A percentile compares a stretch with the other conserved stretches of the same genome.
phyloP scores from a whole-genome alignment of 164 flowering plant genomes.

The Aristolochia contorta region DNA sequence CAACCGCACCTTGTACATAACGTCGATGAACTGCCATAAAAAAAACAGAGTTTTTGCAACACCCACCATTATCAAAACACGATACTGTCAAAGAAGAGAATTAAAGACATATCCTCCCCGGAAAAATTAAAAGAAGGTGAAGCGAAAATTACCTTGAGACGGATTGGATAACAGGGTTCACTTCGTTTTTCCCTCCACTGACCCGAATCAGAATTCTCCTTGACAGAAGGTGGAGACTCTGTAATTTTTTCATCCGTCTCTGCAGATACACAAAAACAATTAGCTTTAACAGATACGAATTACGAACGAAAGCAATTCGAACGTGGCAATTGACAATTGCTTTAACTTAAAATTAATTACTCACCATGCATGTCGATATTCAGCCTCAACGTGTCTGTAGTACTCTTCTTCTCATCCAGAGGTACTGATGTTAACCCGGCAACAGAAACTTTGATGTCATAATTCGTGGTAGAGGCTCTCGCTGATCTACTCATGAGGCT shows the following conservation, averaged over 20 bases:
- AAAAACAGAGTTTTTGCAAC: not conserved
- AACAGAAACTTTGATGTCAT: conserved; percentile 1
- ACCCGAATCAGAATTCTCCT: conserved; percentile 8
- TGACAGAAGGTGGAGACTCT: conserved; percentile 2
- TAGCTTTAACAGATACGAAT: no score
- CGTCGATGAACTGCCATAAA: conserved; percentile 22
- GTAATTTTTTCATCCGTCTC: no score
- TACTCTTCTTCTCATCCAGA: conserved; percentile 5
- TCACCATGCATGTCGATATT: no score
- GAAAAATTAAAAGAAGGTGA: no score
- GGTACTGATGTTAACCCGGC: conserved; percentile 2
- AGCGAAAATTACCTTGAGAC: conserved; percentile 18
- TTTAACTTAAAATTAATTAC: no score
- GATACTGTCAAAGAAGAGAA: no score
- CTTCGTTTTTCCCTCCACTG: conserved; percentile 6
- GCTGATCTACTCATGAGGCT: conserved; percentile 2
- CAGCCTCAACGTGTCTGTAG: not conserved
- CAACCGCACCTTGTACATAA: conserved; percentile 16
- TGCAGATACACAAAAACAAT: no score
- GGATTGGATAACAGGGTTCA: conserved; percentile 17
- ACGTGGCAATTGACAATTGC: no score
- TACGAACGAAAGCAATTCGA: no score
- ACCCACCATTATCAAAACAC: no score
- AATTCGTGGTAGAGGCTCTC: not conserved
- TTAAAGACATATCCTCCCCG: no score